Evolutionary conservation across 1,284 basidiomycete genomes (phyloP), one percentile per base, ranked within the genome.

Genomic region (Entoloma clypeatum): DNA sequence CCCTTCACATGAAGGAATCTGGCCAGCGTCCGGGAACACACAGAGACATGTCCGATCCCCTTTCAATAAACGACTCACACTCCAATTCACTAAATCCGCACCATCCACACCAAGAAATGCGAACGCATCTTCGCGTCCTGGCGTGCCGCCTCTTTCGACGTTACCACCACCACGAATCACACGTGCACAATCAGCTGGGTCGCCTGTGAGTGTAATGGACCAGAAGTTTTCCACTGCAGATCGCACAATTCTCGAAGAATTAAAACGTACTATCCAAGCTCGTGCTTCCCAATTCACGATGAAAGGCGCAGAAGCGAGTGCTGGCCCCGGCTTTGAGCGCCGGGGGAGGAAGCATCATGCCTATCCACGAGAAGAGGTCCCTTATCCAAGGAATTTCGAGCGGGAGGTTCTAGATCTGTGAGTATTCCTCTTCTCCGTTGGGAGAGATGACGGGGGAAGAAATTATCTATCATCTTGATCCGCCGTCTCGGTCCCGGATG

Each of bases 361-460:
- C 8, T 75, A 67, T 50, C 45, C 61, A 4, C 55, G 58, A 27
- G 55, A 66, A 16, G 70, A 74, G 31, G 81, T 77, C 3, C 81
- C 82, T 8, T 86, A 83, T 57, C 81, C 82, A 9, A 66, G 78
- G 49, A 75, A 69, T 51, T 84, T 81, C 53, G 79, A 77, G 44
- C 60, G 71, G 18, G 65, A 72, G 23, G 72, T 78, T 19, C 55
- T 83, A 13, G 81, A 85, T 61, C 57, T 80, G 81, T 84, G 56
- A 65, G 81, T 70, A 7, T 5, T 14, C 11, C 50, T 57, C 19
- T 18, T 33, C 37, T 42, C 32, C 41, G 4, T 25, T 43, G 26
- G n/a, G n/a, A n/a, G n/a, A n/a, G n/a, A n/a, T n/a, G n/a, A n/a
- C n/a, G n/a, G n/a, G n/a, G n/a, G n/a, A n/a, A n/a, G n/a, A n/a